A percentile compares a stretch with the other conserved stretches of the same genome.
These are phyloP conservation scores for Capsicum pubescens DNA, from an alignment of 257 asterid genomes.

Conservation along the genomic window DNA sequence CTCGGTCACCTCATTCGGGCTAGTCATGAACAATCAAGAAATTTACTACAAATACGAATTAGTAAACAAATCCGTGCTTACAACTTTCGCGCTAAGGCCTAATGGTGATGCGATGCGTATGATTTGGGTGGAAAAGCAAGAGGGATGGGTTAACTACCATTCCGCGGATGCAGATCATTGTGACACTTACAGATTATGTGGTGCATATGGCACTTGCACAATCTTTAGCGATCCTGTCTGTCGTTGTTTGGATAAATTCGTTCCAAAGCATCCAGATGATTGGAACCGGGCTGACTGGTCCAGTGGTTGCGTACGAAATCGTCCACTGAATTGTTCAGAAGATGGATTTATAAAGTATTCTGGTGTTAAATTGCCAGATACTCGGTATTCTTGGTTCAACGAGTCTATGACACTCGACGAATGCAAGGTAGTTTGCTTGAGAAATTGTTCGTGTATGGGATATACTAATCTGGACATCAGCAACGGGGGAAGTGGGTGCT, in stretches of 20 bases:
- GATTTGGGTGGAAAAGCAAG: slow-evolving; percentile 14
- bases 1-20: background rate
- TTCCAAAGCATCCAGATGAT: slow-evolving; percentile 33
- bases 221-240: slow-evolving; percentile 37
- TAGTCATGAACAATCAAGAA: background rate
- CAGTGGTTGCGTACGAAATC: slow-evolving; percentile 39
- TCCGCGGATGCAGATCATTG: slow-evolving; percentile 29
- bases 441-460: slow-evolving; percentile 46
- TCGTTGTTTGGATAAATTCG: slow-evolving; percentile 39
- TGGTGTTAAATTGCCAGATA: slow-evolving; percentile 42
- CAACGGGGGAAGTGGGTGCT: slow-evolving; percentile 35
- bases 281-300: slow-evolving; percentile 41
- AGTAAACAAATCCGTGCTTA: background rate
- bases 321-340: slow-evolving; percentile 32
- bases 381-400: slow-evolving; percentile 32
- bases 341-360: slow-evolving; percentile 37
- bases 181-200: slow-evolving; percentile 36
- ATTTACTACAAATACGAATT: slow-evolving; percentile 1
- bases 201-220: slow-evolving; percentile 40
- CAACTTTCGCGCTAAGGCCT: background rate
- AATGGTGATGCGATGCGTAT: background rate
- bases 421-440: slow-evolving; percentile 39
- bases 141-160: slow-evolving; percentile 25
- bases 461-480: slow-evolving; percentile 41
- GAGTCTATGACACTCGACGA: slow-evolving; percentile 38